These are phyloP conservation scores for Spiraea crenata DNA, from an alignment of 331 rosid genomes.

Conservation along the genomic window DNA sequence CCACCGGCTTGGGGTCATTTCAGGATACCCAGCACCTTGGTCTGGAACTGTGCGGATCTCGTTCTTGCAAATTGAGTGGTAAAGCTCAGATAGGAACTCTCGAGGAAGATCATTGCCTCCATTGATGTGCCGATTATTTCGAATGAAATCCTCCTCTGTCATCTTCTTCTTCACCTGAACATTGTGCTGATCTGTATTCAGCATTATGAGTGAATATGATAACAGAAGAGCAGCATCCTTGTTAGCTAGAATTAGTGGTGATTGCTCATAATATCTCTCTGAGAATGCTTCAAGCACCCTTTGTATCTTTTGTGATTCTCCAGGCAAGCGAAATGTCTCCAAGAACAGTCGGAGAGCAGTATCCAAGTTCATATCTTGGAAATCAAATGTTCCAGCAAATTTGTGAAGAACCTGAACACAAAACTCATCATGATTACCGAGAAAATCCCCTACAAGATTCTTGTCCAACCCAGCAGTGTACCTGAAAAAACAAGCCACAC, in stretches of 20 bases:
- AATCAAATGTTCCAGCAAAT: slow-evolving; percentile 96
- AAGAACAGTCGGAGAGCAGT: slow-evolving; percentile 86
- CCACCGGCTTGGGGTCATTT: slow-evolving; percentile 96
- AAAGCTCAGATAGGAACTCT: slow-evolving; percentile 69
- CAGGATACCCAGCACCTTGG: slow-evolving; percentile 87
- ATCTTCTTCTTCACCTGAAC: slow-evolving; percentile 92
- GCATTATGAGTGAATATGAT: slow-evolving; percentile 84
- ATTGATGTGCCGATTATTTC: slow-evolving; percentile 84
- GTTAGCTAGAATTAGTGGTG: slow-evolving; percentile 78
- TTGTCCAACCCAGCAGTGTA: slow-evolving; percentile 91
- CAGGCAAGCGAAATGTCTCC: slow-evolving; percentile 92
- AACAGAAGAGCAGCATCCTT: slow-evolving; percentile 91
- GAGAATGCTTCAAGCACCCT: slow-evolving; percentile 99
- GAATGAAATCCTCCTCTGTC: slow-evolving; percentile 94
- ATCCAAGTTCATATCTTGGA: slow-evolving; percentile 84
- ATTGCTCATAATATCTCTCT: slow-evolving; percentile 92
- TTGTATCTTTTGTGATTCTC: slow-evolving; percentile 99
- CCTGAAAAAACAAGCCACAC: slow-evolving; percentile 93
- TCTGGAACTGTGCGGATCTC: slow-evolving; percentile 95
- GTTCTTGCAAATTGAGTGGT: slow-evolving; percentile 84
- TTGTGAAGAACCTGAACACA: slow-evolving; percentile 96
- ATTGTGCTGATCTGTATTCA: slow-evolving; percentile 92
- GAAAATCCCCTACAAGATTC: slow-evolving; percentile 94
- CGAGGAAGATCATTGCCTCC: slow-evolving; percentile 92
- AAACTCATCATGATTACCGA: slow-evolving; percentile 95